Evolutionary conservation across 306 rosid species (phyloP).

Genomic region (Herpetospermum pedunculosum): DNA sequence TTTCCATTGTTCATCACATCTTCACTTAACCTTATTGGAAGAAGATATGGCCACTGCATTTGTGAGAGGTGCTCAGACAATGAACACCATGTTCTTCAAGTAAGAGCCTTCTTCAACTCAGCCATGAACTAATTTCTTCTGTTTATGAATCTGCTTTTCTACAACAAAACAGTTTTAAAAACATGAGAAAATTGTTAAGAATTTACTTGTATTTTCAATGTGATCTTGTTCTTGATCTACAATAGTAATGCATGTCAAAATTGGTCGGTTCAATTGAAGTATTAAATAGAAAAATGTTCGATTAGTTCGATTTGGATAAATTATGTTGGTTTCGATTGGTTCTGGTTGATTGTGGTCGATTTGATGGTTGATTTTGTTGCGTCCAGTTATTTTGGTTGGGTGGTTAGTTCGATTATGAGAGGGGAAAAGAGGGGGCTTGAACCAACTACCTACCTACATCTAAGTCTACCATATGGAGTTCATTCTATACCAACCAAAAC

Average conservation of each 20-base stretch:
- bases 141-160: neutral
- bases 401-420: neutral
- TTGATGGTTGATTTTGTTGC: neutral
- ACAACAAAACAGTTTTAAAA: neutral
- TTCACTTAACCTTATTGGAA: neutral
- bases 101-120: slow-evolving; percentile 1
- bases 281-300: neutral
- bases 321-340: neutral
- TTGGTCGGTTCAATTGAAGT: neutral
- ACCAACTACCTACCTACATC: too few species aligned
- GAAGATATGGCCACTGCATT: slow-evolving; percentile 8
- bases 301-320: neutral
- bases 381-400: too few species aligned
- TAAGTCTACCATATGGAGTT: too few species aligned
- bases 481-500: too few species aligned
- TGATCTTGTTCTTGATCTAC: neutral
- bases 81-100: slow-evolving; percentile 20
- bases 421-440: neutral
- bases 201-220: neutral
- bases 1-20: neutral
- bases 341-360: neutral
- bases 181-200: neutral
- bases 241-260: neutral
- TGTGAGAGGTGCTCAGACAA: slow-evolving; percentile 16
- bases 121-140: neutral